Evolutionary conservation across 306 rosid genomes (phyloP).

Genomic region (Ammopiptanthus mongolicus): DNA sequence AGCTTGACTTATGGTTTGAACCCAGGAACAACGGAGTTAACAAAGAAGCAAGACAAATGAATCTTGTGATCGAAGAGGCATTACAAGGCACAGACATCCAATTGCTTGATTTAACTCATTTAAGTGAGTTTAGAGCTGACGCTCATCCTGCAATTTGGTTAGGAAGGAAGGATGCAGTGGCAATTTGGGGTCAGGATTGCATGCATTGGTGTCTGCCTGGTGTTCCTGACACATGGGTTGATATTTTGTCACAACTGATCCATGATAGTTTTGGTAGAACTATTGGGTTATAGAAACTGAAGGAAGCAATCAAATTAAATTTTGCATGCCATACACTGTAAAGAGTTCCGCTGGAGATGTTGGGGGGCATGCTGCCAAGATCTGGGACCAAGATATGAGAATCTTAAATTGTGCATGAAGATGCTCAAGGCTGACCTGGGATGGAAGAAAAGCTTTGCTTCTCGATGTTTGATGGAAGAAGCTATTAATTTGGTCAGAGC

Average conservation of each 20-base stretch:
- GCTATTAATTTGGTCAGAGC: slow-evolving; percentile 3
- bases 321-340: slow-evolving; percentile 1
- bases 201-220: slow-evolving; percentile 98
- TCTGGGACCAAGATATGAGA: slow-evolving; percentile 15
- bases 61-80: slow-evolving; percentile 49
- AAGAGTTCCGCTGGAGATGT: neutral
- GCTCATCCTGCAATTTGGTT: slow-evolving; percentile 93
- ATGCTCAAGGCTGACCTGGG: slow-evolving; percentile 1
- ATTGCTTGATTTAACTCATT: slow-evolving; percentile 59
- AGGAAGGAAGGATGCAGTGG: slow-evolving; percentile 82
- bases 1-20: slow-evolving; percentile 85
- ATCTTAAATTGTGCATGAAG: neutral
- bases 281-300: neutral
- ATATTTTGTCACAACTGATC: slow-evolving; percentile 58
- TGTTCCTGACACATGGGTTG: slow-evolving; percentile 87
- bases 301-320: neutral
- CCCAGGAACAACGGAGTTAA: slow-evolving; percentile 82
- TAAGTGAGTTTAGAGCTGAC: slow-evolving; percentile 83
- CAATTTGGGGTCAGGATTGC: slow-evolving; percentile 88
- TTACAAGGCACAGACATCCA: slow-evolving; percentile 51
- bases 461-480: slow-evolving; percentile 2
- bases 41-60: slow-evolving; percentile 71
- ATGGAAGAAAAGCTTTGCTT: slow-evolving; percentile 9
- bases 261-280: slow-evolving; percentile 26
- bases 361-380: neutral